Percentiles rank a stretch among this genome's conserved stretches.
Conservation (phyloP, 257 asterid species). For the Cruciata laevipes region DNA sequence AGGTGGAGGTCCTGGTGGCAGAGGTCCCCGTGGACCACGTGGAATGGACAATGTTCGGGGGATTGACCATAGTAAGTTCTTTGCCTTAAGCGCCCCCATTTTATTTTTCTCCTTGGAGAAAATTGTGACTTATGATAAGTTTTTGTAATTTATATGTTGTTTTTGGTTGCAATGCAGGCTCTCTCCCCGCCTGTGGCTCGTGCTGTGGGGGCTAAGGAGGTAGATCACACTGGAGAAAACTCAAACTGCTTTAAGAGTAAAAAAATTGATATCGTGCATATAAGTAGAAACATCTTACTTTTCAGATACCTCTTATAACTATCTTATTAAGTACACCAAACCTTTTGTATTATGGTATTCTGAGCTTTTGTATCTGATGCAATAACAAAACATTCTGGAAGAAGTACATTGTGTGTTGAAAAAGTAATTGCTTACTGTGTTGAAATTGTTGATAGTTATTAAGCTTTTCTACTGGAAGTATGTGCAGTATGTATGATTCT, state of each 20-base stretch:
- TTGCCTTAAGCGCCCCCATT: background rate
- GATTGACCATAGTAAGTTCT: slow-evolving; percentile 78
- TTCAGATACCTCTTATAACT: background rate
- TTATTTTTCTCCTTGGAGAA: background rate
- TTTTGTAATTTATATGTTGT: background rate
- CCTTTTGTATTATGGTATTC: background rate
- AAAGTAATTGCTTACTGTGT: background rate
- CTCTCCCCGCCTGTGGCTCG: slow-evolving; percentile 98
- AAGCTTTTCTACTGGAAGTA: too few relatives aligned
- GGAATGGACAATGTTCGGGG: slow-evolving; percentile 84
- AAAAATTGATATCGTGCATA: background rate
- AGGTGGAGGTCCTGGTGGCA: slow-evolving; percentile 79
- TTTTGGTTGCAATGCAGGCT: slow-evolving; percentile 32
- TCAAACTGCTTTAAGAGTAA: background rate
- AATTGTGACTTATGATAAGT: background rate
- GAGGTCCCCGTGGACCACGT: slow-evolving; percentile 92
- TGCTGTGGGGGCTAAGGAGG: slow-evolving; percentile 75
- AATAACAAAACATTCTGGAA: background rate
- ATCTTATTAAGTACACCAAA: background rate
- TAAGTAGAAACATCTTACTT: background rate
- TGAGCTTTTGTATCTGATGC: slow-evolving; percentile 3
- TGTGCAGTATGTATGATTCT: too few relatives aligned
- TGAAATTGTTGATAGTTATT: background rate
- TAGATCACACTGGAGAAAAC: background rate
- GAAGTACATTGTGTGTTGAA: background rate